Evolutionary conservation across 2,329 filamentous ascomycete genomes (phyloP).

Genomic region (Talaromyces sp.): DNA sequence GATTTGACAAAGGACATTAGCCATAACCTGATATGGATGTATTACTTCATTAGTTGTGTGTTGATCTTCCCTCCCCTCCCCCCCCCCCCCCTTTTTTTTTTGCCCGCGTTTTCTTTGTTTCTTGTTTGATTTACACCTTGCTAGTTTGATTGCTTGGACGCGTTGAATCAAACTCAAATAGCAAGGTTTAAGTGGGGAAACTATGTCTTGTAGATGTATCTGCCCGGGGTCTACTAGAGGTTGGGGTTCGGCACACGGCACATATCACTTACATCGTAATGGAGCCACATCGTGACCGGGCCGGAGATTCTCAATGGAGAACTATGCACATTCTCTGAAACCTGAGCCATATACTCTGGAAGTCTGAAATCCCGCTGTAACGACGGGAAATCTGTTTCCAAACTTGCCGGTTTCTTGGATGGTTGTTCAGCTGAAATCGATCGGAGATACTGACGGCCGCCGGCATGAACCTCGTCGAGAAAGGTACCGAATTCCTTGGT

Average conservation of each 20-base stretch:
- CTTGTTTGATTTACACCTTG: background rate
- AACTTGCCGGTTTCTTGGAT: constrained; percentile 67
- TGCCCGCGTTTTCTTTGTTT: background rate
- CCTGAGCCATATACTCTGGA: constrained; percentile 62
- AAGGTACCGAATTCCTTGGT: constrained; percentile 70
- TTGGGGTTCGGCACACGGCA: background rate
- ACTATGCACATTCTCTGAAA: constrained; percentile 69
- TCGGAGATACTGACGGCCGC: constrained; percentile 73
- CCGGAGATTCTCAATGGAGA: constrained; percentile 80
- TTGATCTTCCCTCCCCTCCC: background rate
- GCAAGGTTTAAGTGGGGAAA: background rate
- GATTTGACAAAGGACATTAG: constrained; percentile 83
- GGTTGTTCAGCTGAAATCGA: constrained; percentile 72
- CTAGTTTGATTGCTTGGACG: background rate
- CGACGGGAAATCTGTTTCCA: constrained; percentile 70
- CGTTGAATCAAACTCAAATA: background rate
- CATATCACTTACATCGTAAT: constrained; percentile 68
- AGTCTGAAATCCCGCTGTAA: constrained; percentile 71
- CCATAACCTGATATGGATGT: constrained; percentile 65
- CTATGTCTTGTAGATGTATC: background rate
- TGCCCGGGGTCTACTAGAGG: no score
- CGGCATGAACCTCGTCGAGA: constrained; percentile 60
- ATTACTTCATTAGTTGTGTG: background rate
- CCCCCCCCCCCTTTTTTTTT: background rate
- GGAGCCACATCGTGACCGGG: constrained; percentile 82